Evolutionary conservation across 306 rosid genomes (phyloP), one percentile per base, ranked within the genome.

Genomic region (Lablab purpureus): DNA sequence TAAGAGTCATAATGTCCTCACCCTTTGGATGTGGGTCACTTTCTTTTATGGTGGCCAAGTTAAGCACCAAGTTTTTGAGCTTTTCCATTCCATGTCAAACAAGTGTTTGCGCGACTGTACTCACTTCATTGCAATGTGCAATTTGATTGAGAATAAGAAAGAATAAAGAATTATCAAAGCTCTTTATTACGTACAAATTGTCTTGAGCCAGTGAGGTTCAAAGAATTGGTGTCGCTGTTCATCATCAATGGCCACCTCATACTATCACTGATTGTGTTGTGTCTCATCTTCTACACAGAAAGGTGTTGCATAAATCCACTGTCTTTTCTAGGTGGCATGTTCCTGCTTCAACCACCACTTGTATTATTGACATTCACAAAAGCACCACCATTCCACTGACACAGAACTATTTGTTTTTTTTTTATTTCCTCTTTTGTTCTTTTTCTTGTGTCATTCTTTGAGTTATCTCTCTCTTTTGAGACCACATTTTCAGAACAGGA

Each of bases 251-350:
- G 60, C 75, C 51, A 52, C 41, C 56, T 75, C 36, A 41, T 62
- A 50, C 19, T 11, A 47, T 30, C 60, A 28, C 18, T 55, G 78
- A 58, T 21, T 49, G 71, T 63, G 13, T 64, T 4, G 18, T 66
- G 68, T 69, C 84, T 75, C 79, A 6, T 51, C 40, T 51, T 73
- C 40, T 75, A 74, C 74, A 10, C 34, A 51, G 71, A 45, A 47
- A 70, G 84, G 74, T 75, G 84, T 68, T 32, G 41, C 51, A 37
- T 67, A 40, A 60, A 60, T 71, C 40, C 37, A 80, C 54, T 84
- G 82, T 80, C 76, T 80, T 84, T 49, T 84, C 81, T 65, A 5
- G 17, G 58, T 59, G 59, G 12, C 49, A 78, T 52, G 19, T 51
- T 21, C 19, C 52, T 51, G 15, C 60, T 32, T 28, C 77, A 79